Percentiles rank a stretch among this genome's conserved stretches.
These are phyloP conservation scores for Daedaleopsis sinensis DNA, from an alignment of 768 basidiomycete species.

Conservation along the genomic window DNA sequence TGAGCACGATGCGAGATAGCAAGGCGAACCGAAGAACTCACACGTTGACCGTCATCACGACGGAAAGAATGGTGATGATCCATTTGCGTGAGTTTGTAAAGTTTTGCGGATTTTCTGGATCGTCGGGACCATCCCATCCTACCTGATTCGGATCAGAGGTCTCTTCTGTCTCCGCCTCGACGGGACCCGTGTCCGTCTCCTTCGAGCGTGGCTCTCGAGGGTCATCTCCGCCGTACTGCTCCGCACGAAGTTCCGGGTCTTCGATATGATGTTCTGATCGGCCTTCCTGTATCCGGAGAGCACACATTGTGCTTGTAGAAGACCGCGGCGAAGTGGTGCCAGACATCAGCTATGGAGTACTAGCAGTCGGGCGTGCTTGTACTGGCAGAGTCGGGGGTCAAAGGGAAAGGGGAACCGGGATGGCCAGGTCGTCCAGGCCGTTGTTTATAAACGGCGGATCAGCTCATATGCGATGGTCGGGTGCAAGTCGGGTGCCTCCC, in stretches of 20 bases:
- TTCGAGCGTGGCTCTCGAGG: conserved; percentile 30
- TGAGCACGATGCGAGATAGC: background rate
- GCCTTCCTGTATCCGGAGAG: background rate
- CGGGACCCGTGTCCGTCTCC: conserved; percentile 11
- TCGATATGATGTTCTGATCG: background rate
- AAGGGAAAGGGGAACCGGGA: too few relatives aligned
- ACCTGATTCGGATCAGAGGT: conserved; percentile 35
- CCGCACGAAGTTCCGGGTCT: conserved; percentile 22
- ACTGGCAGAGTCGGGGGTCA: too few relatives aligned
- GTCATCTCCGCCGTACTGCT: conserved; percentile 37
- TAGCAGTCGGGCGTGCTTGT: background rate
- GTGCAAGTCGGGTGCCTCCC: too few relatives aligned
- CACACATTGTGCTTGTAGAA: conserved; percentile 19
- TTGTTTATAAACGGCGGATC: too few relatives aligned
- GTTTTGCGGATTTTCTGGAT: conserved; percentile 60
- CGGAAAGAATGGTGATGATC: conserved; percentile 46
- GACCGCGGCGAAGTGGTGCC: conserved; percentile 15
- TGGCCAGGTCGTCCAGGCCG: too few relatives aligned
- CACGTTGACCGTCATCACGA: conserved; percentile 59
- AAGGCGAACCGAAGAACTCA: conserved; percentile 21
- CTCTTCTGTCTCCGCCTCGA: conserved; percentile 7
- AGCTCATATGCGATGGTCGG: too few relatives aligned
- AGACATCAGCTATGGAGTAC: conserved; percentile 2
- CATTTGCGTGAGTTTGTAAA: conserved; percentile 50
- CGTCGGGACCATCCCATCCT: conserved; percentile 57